Conservation (phyloP, 2,329 filamentous ascomycete species). For the Mycosphaerella arachidis region DNA sequence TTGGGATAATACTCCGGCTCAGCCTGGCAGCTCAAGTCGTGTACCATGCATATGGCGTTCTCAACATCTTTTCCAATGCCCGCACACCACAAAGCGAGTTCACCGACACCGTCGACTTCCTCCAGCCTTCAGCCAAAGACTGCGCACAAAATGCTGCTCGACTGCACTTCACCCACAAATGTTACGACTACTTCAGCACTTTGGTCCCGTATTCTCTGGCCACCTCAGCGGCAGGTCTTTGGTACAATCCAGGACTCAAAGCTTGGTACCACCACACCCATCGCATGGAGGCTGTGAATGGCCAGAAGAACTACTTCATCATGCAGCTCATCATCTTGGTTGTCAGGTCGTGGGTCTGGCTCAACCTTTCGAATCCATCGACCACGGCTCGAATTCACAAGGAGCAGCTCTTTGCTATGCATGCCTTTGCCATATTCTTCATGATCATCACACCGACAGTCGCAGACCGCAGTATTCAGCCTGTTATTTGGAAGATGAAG, state of each 20-base stretch:
- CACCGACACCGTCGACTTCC: conserved; percentile 1
- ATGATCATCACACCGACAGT: conserved; percentile 40
- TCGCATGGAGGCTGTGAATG: conserved; percentile 25
- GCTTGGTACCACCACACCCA: conserved; percentile 29
- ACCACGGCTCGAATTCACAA: conserved; percentile 21
- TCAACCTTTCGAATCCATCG: conserved; percentile 26
- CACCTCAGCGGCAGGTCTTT: conserved; percentile 23
- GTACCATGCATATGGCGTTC: conserved; percentile 29
- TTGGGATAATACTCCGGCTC: conserved; percentile 20
- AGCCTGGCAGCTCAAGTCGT: conserved; percentile 25
- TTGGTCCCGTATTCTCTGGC: conserved; percentile 25
- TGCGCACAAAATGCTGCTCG: conserved; percentile 14
- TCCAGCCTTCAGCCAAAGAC: conserved; percentile 8
- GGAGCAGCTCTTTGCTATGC: conserved; percentile 45
- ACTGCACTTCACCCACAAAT: conserved; percentile 19
- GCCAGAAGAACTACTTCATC: conserved; percentile 60
- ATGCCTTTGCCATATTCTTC: conserved; percentile 52
- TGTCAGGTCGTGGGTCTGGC: conserved; percentile 46
- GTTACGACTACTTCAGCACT: conserved; percentile 21
- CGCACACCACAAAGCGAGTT: conserved; percentile 3
- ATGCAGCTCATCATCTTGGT: conserved; percentile 59
- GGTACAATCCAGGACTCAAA: conserved; percentile 33
- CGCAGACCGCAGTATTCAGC: conserved; percentile 23
- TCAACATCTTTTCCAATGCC: conserved; percentile 6
- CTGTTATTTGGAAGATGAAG: conserved; percentile 28